A percentile compares a stretch with the other conserved stretches of the same genome.
Evolutionary conservation across 1,284 basidiomycete species (phyloP).

Genomic region (Ganoderma lucidum): DNA sequence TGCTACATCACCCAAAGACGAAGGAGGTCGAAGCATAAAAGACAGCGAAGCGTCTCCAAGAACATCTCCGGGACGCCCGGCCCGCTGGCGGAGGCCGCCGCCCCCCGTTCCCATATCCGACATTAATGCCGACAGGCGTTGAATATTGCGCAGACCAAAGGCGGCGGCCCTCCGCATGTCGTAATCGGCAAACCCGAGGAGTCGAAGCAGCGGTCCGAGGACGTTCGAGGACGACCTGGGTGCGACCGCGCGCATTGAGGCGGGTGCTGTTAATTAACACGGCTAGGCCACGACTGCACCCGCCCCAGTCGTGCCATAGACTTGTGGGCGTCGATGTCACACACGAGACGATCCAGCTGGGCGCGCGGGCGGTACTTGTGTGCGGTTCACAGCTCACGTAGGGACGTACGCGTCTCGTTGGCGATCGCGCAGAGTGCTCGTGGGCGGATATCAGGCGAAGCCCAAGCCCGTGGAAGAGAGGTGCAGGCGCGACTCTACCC

Average conservation of each 20-base stretch:
- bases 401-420: neutral
- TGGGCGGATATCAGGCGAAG: neutral
- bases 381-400: neutral
- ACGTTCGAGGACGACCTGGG: neutral
- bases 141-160: neutral
- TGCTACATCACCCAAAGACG: no score
- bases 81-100: neutral
- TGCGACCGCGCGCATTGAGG: neutral
- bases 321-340: slow-evolving; percentile 29
- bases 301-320: slow-evolving; percentile 7
- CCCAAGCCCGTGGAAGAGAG: neutral
- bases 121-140: neutral
- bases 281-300: neutral
- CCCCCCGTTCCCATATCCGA: neutral
- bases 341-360: slow-evolving; percentile 1
- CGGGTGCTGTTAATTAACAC: slow-evolving; percentile 1
- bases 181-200: neutral
- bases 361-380: neutral
- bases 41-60: no score
- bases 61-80: neutral
- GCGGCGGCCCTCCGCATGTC: neutral
- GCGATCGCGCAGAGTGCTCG: neutral
- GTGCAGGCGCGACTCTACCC: neutral
- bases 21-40: no score
- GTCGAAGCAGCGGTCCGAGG: neutral